Conservation (phyloP, 257 asterid genomes). For the Ajuga chamaepitys region DNA sequence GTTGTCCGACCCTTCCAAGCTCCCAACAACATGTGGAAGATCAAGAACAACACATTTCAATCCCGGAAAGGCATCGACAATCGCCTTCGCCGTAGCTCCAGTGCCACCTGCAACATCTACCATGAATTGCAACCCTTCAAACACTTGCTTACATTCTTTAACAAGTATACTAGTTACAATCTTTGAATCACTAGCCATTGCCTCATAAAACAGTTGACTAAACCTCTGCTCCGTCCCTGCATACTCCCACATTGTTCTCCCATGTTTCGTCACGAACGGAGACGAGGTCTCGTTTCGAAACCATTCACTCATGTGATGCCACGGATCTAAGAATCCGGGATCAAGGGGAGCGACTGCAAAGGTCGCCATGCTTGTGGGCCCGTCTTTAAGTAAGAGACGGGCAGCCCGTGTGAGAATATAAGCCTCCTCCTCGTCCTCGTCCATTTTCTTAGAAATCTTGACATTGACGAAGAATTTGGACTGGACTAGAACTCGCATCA, state of each 20-base stretch:
- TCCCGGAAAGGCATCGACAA: not conserved
- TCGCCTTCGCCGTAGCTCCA: not conserved
- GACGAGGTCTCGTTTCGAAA: not conserved
- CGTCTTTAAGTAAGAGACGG: not conserved
- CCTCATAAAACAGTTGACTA: not conserved
- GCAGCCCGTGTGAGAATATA: not conserved
- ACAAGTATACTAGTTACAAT: not conserved
- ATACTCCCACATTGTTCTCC: not conserved
- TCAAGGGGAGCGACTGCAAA: not conserved
- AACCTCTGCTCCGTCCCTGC: not conserved
- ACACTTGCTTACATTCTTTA: not conserved
- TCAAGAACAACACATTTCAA: constrained; percentile 12
- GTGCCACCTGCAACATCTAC: constrained; percentile 13
- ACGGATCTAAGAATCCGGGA: not conserved
- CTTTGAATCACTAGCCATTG: constrained; percentile 5
- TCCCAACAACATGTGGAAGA: constrained; percentile 22
- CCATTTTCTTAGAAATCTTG: not conserved
- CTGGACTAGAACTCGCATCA: not conserved
- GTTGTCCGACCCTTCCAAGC: constrained; percentile 13
- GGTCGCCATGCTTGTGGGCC: not conserved
- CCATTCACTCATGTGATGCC: not conserved
- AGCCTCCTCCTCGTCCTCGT: not conserved
- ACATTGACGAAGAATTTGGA: not conserved
- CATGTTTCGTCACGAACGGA: not conserved
- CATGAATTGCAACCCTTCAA: not conserved